phyloP scores from a whole-genome alignment of 1,139 yeast genomes.

The Blastobotrys ciferrii region DNA sequence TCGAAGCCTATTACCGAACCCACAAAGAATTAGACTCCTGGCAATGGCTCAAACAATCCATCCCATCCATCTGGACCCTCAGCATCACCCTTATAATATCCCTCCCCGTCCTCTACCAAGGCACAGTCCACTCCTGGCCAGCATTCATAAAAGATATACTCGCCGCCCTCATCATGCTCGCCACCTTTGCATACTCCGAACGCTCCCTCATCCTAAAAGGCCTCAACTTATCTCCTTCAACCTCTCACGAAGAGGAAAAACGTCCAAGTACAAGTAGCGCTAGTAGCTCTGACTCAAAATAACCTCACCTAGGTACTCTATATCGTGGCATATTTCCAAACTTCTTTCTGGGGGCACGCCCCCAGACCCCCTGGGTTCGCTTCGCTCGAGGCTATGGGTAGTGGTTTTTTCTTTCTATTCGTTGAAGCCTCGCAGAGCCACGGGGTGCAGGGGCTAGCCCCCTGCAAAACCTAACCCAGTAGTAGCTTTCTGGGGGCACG shows the following conservation, averaged over 20 bases:
- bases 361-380: no score
- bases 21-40: slow-evolving; percentile 7
- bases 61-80: slow-evolving; percentile 11
- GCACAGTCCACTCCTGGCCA: slow-evolving; percentile 8
- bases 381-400: no score
- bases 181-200: slow-evolving; percentile 15
- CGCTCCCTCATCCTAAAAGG: slow-evolving; percentile 14
- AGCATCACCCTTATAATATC: slow-evolving; percentile 13
- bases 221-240: neutral
- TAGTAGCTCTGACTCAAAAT: slow-evolving; percentile 6
- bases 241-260: neutral
- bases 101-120: slow-evolving; percentile 4
- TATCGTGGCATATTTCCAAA: neutral
- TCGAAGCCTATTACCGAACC: slow-evolving; percentile 26
- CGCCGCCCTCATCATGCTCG: slow-evolving; percentile 10
- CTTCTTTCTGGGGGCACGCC: no score
- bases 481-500: no score
- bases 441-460: no score
- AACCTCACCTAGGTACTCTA: neutral
- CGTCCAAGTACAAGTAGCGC: neutral
- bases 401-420: neutral
- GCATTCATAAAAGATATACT: slow-evolving; percentile 9
- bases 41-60: slow-evolving; percentile 14
- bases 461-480: no score
- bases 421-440: no score